Conservation (phyloP, 192 early-diverging fungal species). For the Paraglomus brasilianum region DNA sequence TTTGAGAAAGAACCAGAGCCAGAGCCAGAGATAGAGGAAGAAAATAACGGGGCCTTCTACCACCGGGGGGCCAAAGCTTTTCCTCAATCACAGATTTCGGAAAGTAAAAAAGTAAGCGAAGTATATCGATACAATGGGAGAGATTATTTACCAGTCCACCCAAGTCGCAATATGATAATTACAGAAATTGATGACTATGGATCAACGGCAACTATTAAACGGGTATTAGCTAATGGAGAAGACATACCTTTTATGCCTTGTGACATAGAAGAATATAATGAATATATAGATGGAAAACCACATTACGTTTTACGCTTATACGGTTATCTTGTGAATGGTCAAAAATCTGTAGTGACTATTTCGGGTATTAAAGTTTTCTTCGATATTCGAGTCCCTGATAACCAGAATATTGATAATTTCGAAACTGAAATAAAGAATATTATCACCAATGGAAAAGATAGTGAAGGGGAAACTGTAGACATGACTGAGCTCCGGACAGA, state of each 20-base stretch:
- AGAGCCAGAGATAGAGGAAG: no score
- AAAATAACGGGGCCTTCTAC: no score
- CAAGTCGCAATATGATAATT: conserved; percentile 16
- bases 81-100: background rate
- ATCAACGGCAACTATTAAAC: conserved; percentile 13
- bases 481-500: background rate
- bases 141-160: conserved; percentile 13
- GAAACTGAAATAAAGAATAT: conserved; percentile 8
- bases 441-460: background rate
- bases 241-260: conserved; percentile 2
- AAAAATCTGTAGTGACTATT: conserved; percentile 3
- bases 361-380: conserved; percentile 14
- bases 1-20: no score
- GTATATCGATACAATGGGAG: conserved; percentile 14
- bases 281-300: background rate
- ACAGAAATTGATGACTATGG: conserved; percentile 14
- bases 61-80: background rate
- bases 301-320: conserved; percentile 14
- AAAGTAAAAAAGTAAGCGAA: conserved; percentile 19
- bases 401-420: conserved; percentile 1
- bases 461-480: background rate
- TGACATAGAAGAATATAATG: conserved; percentile 8
- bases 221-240: background rate
- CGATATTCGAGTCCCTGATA: conserved; percentile 4
- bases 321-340: conserved; percentile 3